Percentiles rank a stretch among this genome's conserved stretches.
These are phyloP conservation scores for Leptographium flavum DNA, from an alignment of 2,329 filamentous ascomycete species.

Conservation along the genomic window DNA sequence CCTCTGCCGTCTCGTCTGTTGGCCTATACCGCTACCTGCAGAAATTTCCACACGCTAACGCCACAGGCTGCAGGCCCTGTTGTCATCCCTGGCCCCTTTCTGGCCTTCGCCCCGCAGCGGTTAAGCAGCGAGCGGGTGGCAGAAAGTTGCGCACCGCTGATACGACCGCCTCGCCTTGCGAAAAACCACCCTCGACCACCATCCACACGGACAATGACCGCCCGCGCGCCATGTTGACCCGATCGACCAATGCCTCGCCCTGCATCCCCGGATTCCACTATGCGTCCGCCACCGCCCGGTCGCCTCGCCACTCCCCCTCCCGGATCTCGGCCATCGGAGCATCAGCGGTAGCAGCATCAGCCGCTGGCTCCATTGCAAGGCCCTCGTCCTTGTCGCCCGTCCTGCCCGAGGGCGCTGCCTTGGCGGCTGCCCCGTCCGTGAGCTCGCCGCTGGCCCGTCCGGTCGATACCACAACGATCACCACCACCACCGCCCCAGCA, in stretches of 20 bases:
- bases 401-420: neutral
- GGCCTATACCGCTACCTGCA: neutral
- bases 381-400: neutral
- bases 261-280: constrained; percentile 29
- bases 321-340: constrained; percentile 19
- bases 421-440: neutral
- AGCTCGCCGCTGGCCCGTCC: constrained; percentile 2
- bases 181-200: neutral
- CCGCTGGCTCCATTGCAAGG: constrained; percentile 3
- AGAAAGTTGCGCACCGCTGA: too few relatives aligned
- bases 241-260: constrained; percentile 41
- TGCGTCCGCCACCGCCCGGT: constrained; percentile 30
- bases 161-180: neutral
- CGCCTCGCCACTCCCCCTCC: constrained; percentile 26
- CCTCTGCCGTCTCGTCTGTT: neutral
- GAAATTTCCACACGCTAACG: too few relatives aligned
- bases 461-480: neutral
- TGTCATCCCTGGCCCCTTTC: too few relatives aligned
- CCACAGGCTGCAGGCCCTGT: too few relatives aligned
- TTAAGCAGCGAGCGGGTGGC: too few relatives aligned
- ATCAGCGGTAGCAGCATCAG: too few relatives aligned
- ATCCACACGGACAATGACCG: constrained; percentile 1
- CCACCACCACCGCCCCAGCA: neutral
- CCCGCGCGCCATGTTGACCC: constrained; percentile 36
- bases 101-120: too few relatives aligned